A percentile compares a stretch with the other conserved stretches of the same genome.
Evolutionary conservation across 768 basidiomycete species (phyloP).

Genomic region (Chalciporus chontae): DNA sequence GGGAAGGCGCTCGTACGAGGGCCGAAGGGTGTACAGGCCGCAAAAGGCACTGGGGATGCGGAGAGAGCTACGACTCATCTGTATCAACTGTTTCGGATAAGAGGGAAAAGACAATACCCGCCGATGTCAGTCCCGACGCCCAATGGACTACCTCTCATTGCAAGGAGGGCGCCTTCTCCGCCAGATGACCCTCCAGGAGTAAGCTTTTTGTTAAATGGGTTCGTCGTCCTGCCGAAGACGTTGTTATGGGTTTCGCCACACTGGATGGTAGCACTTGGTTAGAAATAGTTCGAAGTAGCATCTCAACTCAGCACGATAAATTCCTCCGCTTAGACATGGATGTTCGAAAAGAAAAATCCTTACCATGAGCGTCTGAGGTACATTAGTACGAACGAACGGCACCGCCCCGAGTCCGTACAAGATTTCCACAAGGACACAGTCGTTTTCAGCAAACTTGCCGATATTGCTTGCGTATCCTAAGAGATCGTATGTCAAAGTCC

Average conservation of each 20-base stretch:
- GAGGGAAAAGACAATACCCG: constrained; percentile 41
- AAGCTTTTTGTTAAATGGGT: constrained; percentile 70
- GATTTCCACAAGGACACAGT: constrained; percentile 64
- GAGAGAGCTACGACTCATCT: constrained; percentile 46
- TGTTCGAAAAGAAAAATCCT: neutral
- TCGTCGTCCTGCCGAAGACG: constrained; percentile 75
- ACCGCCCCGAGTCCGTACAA: constrained; percentile 67
- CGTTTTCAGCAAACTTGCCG: constrained; percentile 53
- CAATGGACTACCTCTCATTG: constrained; percentile 40
- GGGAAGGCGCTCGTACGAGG: constrained; percentile 68
- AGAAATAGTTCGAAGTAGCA: neutral
- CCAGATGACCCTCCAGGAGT: constrained; percentile 83
- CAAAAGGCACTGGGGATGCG: constrained; percentile 71
- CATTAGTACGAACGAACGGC: constrained; percentile 69
- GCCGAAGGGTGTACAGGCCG: constrained; percentile 71
- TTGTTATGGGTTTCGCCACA: constrained; percentile 80
- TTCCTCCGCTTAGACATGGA: neutral
- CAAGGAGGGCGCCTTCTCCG: constrained; percentile 80
- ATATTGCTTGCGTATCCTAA: constrained; percentile 49
- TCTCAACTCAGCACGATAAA: neutral
- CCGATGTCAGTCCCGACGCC: constrained; percentile 84
- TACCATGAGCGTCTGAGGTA: constrained; percentile 78
- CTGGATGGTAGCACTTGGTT: constrained; percentile 32
- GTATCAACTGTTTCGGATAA: neutral
- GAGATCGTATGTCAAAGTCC: constrained; percentile 28